These are phyloP conservation scores for Phanerodontia chrysosporium DNA, from an alignment of 768 basidiomycete species.

Conservation along the genomic window DNA sequence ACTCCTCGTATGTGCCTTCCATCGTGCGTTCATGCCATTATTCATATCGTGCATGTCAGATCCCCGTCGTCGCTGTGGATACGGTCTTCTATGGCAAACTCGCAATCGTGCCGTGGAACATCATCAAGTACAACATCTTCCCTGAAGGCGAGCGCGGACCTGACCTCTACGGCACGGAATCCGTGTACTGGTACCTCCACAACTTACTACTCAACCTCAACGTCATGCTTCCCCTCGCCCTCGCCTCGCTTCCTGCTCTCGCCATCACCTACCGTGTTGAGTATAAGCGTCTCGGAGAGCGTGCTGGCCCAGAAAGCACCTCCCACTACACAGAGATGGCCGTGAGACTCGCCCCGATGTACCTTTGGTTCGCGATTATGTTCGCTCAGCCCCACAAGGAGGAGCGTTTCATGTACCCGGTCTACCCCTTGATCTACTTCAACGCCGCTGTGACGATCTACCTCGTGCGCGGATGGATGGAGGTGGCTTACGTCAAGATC, in stretches of 20 bases:
- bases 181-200: constrained; percentile 79
- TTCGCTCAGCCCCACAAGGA: constrained; percentile 90
- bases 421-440: constrained; percentile 87
- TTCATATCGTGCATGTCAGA: constrained; percentile 38
- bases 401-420: constrained; percentile 97
- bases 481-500: constrained; percentile 63
- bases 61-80: constrained; percentile 82
- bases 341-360: constrained; percentile 80
- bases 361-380: constrained; percentile 85
- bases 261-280: constrained; percentile 71
- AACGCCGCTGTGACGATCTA: constrained; percentile 91
- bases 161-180: constrained; percentile 89
- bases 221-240: constrained; percentile 72
- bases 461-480: constrained; percentile 83
- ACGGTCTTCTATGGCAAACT: constrained; percentile 81
- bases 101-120: constrained; percentile 87
- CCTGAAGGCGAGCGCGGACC: constrained; percentile 76
- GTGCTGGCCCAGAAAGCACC: constrained; percentile 51
- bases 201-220: constrained; percentile 97
- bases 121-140: constrained; percentile 91
- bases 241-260: constrained; percentile 77
- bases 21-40: neutral
- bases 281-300: constrained; percentile 65
- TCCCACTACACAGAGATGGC: constrained; percentile 77
- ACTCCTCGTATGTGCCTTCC: constrained; percentile 50